Evolutionary conservation across 225 moss, liverwort and hornwort species (phyloP).

Genomic region (Sphagnum tenellum): DNA sequence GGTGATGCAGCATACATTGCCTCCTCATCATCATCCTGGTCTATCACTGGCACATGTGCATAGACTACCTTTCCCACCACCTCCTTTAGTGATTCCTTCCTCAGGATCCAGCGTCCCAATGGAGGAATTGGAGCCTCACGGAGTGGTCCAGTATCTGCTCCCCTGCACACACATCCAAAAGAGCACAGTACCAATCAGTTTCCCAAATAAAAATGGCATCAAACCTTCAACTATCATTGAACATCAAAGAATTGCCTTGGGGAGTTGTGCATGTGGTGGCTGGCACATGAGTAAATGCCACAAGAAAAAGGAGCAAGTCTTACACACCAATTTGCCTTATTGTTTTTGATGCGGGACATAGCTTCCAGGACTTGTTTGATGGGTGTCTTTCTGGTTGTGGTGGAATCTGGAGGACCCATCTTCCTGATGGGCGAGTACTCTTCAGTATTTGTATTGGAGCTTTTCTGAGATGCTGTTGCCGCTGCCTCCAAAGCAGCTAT

Average conservation of each 20-base stretch:
- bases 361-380: slow-evolving; percentile 9
- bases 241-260: too few species aligned
- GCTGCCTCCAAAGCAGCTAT: slow-evolving; percentile 5
- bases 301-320: too few species aligned
- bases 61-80: slow-evolving; percentile 1
- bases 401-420: neutral
- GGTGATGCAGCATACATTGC: neutral
- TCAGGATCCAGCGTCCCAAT: slow-evolving; percentile 1
- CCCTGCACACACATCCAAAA: slow-evolving; percentile 1
- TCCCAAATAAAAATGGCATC: too few species aligned
- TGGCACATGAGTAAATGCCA: too few species aligned
- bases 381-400: slow-evolving; percentile 2
- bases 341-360: slow-evolving; percentile 10
- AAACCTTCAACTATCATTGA: too few species aligned
- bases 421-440: neutral
- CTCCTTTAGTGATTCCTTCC: slow-evolving; percentile 5
- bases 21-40: slow-evolving; percentile 3
- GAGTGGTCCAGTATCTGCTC: slow-evolving; percentile 2
- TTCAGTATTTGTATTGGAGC: neutral
- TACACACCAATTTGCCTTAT: slow-evolving; percentile 4
- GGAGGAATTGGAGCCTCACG: slow-evolving; percentile 7
- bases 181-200: too few species aligned
- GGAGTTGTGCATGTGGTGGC: too few species aligned
- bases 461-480: neutral
- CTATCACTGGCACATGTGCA: neutral